These are phyloP conservation scores for Punctularia strigosozonata DNA, from an alignment of 768 basidiomycete species.

Conservation along the genomic window DNA sequence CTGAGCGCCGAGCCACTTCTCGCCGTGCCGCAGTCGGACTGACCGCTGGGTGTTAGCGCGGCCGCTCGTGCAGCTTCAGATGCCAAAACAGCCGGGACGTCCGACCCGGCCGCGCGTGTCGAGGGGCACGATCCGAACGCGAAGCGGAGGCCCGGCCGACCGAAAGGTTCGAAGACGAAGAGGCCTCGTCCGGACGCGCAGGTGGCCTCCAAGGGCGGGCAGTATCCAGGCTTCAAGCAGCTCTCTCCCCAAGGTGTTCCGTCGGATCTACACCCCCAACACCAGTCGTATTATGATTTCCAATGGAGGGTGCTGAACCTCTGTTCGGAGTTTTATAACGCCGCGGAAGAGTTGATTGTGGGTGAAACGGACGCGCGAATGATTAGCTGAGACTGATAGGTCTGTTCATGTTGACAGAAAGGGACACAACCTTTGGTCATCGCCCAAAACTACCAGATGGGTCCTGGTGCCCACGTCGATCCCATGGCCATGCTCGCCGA, in stretches of 20 bases:
- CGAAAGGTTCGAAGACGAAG: conserved; percentile 69
- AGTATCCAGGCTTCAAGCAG: neutral
- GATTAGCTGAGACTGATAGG: conserved; percentile 1
- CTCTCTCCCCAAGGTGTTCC: neutral
- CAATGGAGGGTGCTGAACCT: conserved; percentile 77
- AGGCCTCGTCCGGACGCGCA: conserved; percentile 25
- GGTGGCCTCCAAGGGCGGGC: neutral
- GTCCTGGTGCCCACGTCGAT: conserved; percentile 56
- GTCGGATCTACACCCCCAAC: conserved; percentile 24
- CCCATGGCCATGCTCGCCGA: conserved; percentile 64
- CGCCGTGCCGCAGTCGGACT: too few relatives aligned
- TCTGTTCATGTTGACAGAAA: conserved; percentile 21
- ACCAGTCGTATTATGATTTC: conserved; percentile 76
- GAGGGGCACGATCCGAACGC: conserved; percentile 12
- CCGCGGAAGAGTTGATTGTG: conserved; percentile 76
- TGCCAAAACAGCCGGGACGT: too few relatives aligned
- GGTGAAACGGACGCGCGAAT: conserved; percentile 27
- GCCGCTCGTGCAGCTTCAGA: too few relatives aligned
- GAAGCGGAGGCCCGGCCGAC: conserved; percentile 61
- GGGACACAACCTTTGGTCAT: conserved; percentile 57
- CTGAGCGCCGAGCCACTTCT: too few relatives aligned
- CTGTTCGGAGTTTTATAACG: conserved; percentile 78
- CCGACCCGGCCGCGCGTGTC: too few relatives aligned
- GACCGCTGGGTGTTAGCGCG: too few relatives aligned
- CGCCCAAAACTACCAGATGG: conserved; percentile 73